Evolutionary conservation across 306 rosid species (phyloP).

Genomic region (Canavalia ensiformis): DNA sequence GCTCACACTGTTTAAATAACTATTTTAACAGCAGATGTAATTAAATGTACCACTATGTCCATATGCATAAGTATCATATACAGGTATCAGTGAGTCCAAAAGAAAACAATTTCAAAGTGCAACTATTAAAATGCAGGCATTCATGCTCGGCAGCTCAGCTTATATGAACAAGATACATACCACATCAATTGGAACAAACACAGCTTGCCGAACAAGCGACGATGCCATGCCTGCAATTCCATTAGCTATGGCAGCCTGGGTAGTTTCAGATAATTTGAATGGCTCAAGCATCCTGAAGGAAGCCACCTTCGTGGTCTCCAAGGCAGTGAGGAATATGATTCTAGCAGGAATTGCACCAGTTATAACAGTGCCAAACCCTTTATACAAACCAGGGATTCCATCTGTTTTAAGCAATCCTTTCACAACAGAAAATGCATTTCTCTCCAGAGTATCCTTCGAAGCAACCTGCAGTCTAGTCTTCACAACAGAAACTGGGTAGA

Average conservation of each 20-base stretch:
- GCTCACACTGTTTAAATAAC: conserved; percentile 9
- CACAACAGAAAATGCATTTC: conserved; percentile 72
- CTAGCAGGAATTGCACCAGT: conserved; percentile 91
- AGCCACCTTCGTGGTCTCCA: conserved; percentile 84
- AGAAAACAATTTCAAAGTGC: not conserved
- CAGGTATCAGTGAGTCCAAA: not conserved
- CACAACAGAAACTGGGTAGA: conserved; percentile 89
- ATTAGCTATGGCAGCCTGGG: conserved; percentile 86
- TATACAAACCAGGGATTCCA: conserved; percentile 88
- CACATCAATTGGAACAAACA: conserved; percentile 94
- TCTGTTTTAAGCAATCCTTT: conserved; percentile 80
- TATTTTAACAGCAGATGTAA: not conserved
- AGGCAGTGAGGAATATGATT: conserved; percentile 79
- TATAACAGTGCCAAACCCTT: conserved; percentile 86
- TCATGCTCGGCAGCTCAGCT: not conserved
- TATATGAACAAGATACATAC: conserved; percentile 53
- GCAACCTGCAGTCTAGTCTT: conserved; percentile 95
- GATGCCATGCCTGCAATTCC: conserved; percentile 91
- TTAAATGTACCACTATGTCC: conserved; percentile 13
- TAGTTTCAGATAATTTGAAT: conserved; percentile 73
- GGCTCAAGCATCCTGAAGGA: conserved; percentile 79
- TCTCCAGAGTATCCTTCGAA: conserved; percentile 74
- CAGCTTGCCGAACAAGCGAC: conserved; percentile 77
- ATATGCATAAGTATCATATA: conserved; percentile 24
- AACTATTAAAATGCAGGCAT: conserved; percentile 21